phyloP scores from a whole-genome alignment of 202 grass and related monocot species.

The Panicum hallii region DNA sequence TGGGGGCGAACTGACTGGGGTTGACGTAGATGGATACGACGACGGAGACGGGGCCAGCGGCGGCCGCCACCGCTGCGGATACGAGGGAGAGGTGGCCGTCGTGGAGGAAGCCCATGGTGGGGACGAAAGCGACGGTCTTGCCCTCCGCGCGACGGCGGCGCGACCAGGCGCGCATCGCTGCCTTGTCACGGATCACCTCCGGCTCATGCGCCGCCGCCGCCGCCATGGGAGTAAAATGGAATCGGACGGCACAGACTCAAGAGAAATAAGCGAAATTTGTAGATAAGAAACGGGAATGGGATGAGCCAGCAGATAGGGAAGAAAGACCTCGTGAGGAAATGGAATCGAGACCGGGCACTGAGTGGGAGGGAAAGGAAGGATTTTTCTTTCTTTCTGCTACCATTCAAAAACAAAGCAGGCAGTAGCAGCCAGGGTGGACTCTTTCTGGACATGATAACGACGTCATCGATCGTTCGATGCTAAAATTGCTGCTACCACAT shows the following conservation, averaged over 20 bases:
- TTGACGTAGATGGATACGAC: conserved; percentile 94
- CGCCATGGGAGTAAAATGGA: conserved; percentile 8
- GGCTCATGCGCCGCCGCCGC: conserved; percentile 34
- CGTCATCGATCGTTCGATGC: background rate
- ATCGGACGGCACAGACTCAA: background rate
- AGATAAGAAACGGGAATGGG: background rate
- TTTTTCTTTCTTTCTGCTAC: background rate
- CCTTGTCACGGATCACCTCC: conserved; percentile 80
- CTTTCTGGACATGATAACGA: conserved; percentile 1
- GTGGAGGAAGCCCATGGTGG: conserved; percentile 94
- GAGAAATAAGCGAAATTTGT: background rate
- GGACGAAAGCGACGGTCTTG: conserved; percentile 62
- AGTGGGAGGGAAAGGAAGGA: conserved; percentile 14
- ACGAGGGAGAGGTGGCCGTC: conserved; percentile 86
- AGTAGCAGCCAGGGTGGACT: background rate
- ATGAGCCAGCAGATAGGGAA: background rate
- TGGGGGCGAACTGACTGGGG: conserved; percentile 81
- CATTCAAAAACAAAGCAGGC: conserved; percentile 13
- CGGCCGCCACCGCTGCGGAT: conserved; percentile 40
- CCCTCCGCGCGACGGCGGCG: conserved; percentile 58
- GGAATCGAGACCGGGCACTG: background rate
- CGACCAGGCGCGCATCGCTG: conserved; percentile 68
- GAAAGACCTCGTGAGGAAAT: background rate
- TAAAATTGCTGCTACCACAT: background rate
- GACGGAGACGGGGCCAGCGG: conserved; percentile 52